Evolutionary conservation across 2,329 filamentous ascomycete genomes (phyloP).

Genomic region (Chalaropsis thielavioides): DNA sequence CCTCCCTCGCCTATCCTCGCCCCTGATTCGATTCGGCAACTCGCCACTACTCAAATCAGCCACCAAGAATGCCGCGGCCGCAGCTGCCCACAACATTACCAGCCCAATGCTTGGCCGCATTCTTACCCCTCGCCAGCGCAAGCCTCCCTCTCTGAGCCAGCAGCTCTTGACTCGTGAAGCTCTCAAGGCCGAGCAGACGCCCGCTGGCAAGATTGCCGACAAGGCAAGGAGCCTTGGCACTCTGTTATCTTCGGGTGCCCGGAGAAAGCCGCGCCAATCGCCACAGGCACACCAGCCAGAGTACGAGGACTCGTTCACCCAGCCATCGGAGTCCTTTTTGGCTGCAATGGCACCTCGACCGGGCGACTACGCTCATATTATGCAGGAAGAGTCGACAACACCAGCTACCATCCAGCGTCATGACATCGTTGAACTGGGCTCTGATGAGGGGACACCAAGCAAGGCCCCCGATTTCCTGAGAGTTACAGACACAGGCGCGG

Average conservation of each 20-base stretch:
- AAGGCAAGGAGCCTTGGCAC: not conserved
- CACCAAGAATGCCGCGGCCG: conserved; percentile 10
- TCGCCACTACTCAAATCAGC: conserved; percentile 13
- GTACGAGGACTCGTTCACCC: not conserved
- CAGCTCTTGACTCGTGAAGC: conserved; percentile 25
- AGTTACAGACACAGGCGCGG: not conserved
- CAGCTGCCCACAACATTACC: conserved; percentile 2
- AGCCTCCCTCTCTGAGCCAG: conserved; percentile 24
- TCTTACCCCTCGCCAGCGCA: conserved; percentile 27
- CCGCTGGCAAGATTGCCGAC: not conserved
- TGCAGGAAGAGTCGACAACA: conserved; percentile 9
- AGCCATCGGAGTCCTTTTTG: conserved; percentile 4
- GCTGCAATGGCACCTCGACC: not conserved
- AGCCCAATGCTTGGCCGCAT: conserved; percentile 17
- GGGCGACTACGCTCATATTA: not conserved
- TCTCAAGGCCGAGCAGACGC: conserved; percentile 19
- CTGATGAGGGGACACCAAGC: not conserved
- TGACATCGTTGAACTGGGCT: not conserved
- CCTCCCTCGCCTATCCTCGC: conserved; percentile 3
- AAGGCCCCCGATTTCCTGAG: not conserved
- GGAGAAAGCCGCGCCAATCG: conserved; percentile 10
- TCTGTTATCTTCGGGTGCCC: conserved; percentile 12
- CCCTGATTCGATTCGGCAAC: conserved; percentile 10
- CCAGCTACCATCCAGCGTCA: not conserved
- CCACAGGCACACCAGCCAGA: not conserved